Base-by-base conservation (phyloP, 306 rosid species). In the Sindora glabra region DNA sequence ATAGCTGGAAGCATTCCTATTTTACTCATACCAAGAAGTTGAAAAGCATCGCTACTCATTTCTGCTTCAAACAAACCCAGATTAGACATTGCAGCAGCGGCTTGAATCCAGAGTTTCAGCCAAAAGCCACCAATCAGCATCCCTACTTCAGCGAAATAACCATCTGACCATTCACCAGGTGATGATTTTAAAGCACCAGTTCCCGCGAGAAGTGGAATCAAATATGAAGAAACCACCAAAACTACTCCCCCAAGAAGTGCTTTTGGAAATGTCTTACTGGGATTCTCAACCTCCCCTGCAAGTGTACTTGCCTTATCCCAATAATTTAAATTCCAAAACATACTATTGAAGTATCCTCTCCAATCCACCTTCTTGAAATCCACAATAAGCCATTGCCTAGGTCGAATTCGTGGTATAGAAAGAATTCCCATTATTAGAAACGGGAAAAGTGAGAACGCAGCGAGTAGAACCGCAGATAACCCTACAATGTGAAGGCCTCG, bases 241-340 rank as follows among this genome's bases (percentile, higher is more conserved):
- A 88, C 49, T 8, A 91, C 78, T 16, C 83, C 95, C 57, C 92
- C 96, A 37, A 75, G n/a, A 65, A 91, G 91, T 2, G 98, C 98
- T 70, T 72, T 85, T 0, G 96, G 98, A 49, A 87, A 91, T 0
- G 92, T 85, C 59, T 76, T 71, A 33, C 85, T 81, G 0, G 98
- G 92, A 77, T 81, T 75, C 7, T 88, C 86, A 56, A 91, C 86
- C 81, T 91, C 98, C 18, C 98, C 98, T 0, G 95, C 92, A 48
- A 91, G 78, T 2, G 98, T 85, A 70, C 97, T 91, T 12, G 92
- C 96, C 72, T 91, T 91, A 14, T 91, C 98, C 98, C 98, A 91
- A 37, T 91, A 87, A 29, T 91, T 91, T 62, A 91, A 55, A 62
- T 91, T 91, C 98, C 98, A 91, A 52, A 91, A 91, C 92, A 91